Base-by-base conservation (phyloP, 2,329 filamentous ascomycete genomes). In the Sclerotinia nivalis region DNA sequence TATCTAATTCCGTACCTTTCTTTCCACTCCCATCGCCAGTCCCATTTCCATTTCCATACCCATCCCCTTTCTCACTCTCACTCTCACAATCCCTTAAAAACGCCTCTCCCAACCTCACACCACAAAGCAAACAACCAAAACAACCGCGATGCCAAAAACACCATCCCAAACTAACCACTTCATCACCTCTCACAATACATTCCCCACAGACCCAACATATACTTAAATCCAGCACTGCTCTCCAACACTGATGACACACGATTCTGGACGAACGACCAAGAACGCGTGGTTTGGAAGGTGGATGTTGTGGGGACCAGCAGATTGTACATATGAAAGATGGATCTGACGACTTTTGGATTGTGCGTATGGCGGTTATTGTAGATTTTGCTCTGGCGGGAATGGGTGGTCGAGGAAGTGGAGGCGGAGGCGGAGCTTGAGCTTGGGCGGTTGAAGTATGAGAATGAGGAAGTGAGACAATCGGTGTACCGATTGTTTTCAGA, bases 201-300 rank as follows among this genome's bases (percentile, higher is more conserved):
- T 87, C 85, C 28, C 86, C 85, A 72, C 86, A 88, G 37, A 84
- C 85, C 86, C 80, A 88, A 77, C 84, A 88, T 66, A 88, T 84
- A 71, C 85, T 84, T 61, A 88, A 80, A 75, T 86, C 81, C 64
- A 87, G 76, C 2, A 88, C 76, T 1, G 81, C 81, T 10, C 78
- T 73, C 77, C 84, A 82, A 77, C 86, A 88, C 0, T 77, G 54
- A 37, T 75, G 73, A 75, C 86, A 88, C 34, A 83, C 81, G 5
- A 87, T 83, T 3, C 85, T 83, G 3, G 82, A 80, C 0, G 81
- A 80, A 22, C 78, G 80, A 13, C 85, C 85, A 2, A 88, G 76
- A 25, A 84, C 61, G 37, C 75, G 76, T 4, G 76, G 75, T 43
- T 76, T 59, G 75, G 80, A 4, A 80, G 82, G 20, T 75, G 75